These are phyloP conservation scores for Wickerhamiella slavikovae DNA, from an alignment of 805 yeast species.

Conservation along the genomic window DNA sequence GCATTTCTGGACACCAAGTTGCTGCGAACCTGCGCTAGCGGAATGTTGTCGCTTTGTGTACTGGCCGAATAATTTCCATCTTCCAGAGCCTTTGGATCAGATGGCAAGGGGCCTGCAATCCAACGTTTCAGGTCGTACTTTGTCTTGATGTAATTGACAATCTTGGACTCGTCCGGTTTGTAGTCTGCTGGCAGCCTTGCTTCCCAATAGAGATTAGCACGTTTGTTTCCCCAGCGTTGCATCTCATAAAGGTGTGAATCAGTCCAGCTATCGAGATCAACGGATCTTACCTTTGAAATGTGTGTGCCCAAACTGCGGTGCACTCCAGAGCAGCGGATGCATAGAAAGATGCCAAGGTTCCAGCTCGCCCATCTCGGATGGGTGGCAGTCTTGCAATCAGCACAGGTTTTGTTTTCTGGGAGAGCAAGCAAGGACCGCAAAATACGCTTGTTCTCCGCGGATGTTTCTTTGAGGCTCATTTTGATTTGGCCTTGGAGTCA, in stretches of 20 bases:
- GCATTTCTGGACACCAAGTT: neutral
- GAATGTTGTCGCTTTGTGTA: slow-evolving; percentile 3
- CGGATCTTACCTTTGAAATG: slow-evolving; percentile 78
- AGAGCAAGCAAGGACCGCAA: slow-evolving; percentile 59
- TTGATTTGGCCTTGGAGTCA: slow-evolving; percentile 6
- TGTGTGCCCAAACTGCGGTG: slow-evolving; percentile 94
- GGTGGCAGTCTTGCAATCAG: slow-evolving; percentile 73
- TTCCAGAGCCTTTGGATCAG: slow-evolving; percentile 33
- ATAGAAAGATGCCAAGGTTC: slow-evolving; percentile 81
- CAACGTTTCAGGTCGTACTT: slow-evolving; percentile 85
- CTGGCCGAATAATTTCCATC: too few species aligned
- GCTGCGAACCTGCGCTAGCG: slow-evolving; percentile 1
- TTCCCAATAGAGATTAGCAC: slow-evolving; percentile 74
- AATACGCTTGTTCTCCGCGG: slow-evolving; percentile 44
- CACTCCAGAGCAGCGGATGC: slow-evolving; percentile 84
- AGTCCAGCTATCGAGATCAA: slow-evolving; percentile 91
- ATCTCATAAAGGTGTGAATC: slow-evolving; percentile 72
- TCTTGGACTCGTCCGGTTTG: slow-evolving; percentile 63
- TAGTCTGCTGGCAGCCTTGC: slow-evolving; percentile 46
- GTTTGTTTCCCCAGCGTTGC: slow-evolving; percentile 72
- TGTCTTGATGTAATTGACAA: slow-evolving; percentile 77
- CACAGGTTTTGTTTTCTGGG: slow-evolving; percentile 59
- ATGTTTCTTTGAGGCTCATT: slow-evolving; percentile 9
- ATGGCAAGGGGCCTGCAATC: slow-evolving; percentile 33
- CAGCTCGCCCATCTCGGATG: slow-evolving; percentile 98